Conservation (phyloP, 2,329 filamentous ascomycete genomes). For the Aciculosporium take region DNA sequence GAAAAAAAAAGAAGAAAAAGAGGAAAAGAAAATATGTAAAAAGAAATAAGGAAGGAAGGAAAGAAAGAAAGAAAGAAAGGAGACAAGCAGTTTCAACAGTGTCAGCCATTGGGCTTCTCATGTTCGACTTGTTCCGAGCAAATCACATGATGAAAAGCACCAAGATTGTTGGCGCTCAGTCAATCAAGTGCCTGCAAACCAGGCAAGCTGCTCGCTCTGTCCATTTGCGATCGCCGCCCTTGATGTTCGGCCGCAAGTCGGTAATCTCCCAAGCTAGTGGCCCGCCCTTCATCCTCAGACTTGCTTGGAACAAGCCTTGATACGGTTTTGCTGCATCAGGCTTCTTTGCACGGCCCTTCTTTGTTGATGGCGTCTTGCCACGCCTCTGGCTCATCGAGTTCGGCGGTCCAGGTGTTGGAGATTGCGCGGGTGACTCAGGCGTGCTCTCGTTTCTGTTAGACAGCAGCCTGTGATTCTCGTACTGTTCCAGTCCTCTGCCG, state of each 20-base stretch:
- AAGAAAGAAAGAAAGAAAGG: not conserved
- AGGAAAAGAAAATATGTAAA: not conserved
- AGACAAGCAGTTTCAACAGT: not conserved
- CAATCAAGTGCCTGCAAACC: constrained; percentile 32
- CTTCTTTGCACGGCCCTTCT: constrained; percentile 27
- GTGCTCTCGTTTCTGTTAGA: constrained; percentile 20
- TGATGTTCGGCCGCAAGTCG: constrained; percentile 33
- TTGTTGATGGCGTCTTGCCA: constrained; percentile 14
- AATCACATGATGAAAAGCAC: not conserved
- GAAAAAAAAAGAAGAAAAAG: not conserved
- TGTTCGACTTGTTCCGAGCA: too few species aligned
- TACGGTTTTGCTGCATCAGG: constrained; percentile 29
- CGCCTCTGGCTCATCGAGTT: constrained; percentile 12
- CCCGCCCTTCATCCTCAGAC: constrained; percentile 30
- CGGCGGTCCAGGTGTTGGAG: constrained; percentile 17
- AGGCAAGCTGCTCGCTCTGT: constrained; percentile 35
- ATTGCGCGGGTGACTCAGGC: constrained; percentile 16
- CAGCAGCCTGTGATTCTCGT: constrained; percentile 24
- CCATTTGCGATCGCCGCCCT: constrained; percentile 38
- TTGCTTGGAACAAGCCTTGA: constrained; percentile 36
- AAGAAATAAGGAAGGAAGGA: not conserved
- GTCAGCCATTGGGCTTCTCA: not conserved
- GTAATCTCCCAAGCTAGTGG: constrained; percentile 36
- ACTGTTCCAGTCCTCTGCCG: constrained; percentile 32
- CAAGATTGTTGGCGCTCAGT: constrained; percentile 20